Base-by-base conservation (phyloP, 2,329 filamentous ascomycete genomes). In the Fusarium sublunatum region DNA sequence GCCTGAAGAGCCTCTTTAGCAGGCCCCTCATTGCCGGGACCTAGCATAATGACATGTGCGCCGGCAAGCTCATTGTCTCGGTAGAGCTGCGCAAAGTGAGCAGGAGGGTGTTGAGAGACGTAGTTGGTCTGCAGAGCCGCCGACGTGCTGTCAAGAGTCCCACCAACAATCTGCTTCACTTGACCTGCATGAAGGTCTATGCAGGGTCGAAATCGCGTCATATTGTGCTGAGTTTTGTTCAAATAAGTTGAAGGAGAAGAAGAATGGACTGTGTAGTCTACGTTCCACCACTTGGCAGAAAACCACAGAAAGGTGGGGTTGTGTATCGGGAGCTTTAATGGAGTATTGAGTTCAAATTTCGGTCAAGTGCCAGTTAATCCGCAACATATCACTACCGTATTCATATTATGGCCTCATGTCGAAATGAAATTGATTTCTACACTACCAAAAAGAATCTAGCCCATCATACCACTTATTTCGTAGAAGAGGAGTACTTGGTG, bases 401-500 rank as follows among this genome's bases (percentile, higher is more conserved):
- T n/a, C n/a, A n/a, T n/a, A n/a, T n/a, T n/a, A n/a, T n/a, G n/a
- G n/a, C n/a, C n/a, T n/a, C n/a, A n/a, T n/a, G n/a, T n/a, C n/a
- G n/a, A n/a, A n/a, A n/a, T n/a, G n/a, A n/a, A n/a, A n/a, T n/a
- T n/a, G n/a, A n/a, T n/a, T n/a, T n/a, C n/a, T n/a, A n/a, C n/a
- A n/a, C n/a, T n/a, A n/a, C n/a, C n/a, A n/a, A n/a, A n/a, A n/a
- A 36, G 26, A 7, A 4, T 32, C 41, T 29, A 19, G 9, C 28
- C 28, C 15, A 31, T 74, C 79, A 76, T 72, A 77, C 78, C 77
- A 71, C 82, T 88, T 97, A 98, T 92, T 98, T 99, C 82, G 93
- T 95, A 77, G 94, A 97, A 60, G 94, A 97, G 72, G 94, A 98
- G 88, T 98, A 99, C 90, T 99, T 99, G 87, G 95, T 99, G 73